These are phyloP conservation scores for Saccharum hybrid DNA, from an alignment of 202 grass and related monocot species.

Conservation along the genomic window DNA sequence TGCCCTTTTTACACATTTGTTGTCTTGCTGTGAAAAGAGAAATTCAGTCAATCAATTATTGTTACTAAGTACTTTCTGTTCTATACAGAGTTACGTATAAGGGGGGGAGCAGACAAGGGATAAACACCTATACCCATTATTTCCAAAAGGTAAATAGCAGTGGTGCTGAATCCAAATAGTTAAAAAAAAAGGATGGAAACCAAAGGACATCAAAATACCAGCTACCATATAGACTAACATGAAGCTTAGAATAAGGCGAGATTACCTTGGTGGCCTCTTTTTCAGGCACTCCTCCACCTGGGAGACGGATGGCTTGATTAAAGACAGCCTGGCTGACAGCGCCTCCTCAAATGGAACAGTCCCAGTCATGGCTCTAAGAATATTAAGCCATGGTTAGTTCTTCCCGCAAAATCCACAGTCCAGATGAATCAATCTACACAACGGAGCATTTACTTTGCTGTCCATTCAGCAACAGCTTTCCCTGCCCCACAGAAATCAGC, in stretches of 20 bases:
- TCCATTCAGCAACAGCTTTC: conserved; percentile 90
- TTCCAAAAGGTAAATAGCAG: background rate
- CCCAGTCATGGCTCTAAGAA: conserved; percentile 82
- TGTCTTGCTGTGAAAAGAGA: background rate
- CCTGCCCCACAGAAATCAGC: conserved; percentile 91
- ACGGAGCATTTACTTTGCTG: conserved; percentile 50
- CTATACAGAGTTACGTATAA: background rate
- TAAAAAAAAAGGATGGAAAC: background rate
- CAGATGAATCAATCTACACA: background rate
- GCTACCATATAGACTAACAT: background rate
- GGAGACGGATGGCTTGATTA: conserved; percentile 76
- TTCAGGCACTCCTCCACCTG: conserved; percentile 70
- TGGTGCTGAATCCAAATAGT: background rate
- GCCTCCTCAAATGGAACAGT: conserved; percentile 90
- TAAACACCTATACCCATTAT: background rate
- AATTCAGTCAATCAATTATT: background rate
- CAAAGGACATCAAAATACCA: background rate
- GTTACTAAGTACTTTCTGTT: background rate
- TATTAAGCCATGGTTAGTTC: conserved; percentile 34
- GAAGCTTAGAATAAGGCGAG: background rate
- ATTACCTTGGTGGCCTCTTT: conserved; percentile 79
- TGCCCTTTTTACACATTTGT: background rate
- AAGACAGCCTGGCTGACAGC: conserved; percentile 71
- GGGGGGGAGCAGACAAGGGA: background rate
- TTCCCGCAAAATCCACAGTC: background rate